Conservation (phyloP, 768 basidiomycete species). For the Lactifluus hygrophoroides region DNA sequence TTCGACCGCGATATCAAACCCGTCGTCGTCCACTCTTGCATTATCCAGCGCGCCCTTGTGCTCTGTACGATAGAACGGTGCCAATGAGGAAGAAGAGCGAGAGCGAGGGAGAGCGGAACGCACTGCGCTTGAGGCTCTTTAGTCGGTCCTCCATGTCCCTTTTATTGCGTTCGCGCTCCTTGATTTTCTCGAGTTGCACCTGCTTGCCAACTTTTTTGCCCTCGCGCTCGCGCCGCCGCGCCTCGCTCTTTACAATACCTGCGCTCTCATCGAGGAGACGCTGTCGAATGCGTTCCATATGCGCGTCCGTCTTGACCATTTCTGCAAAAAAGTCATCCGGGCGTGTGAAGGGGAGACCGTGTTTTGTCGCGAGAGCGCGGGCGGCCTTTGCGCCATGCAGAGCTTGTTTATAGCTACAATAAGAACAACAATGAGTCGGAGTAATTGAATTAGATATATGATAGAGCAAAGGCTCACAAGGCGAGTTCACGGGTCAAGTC, state of each 20-base stretch:
- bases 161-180: slow-evolving; percentile 81
- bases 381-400: slow-evolving; percentile 75
- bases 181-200: slow-evolving; percentile 89
- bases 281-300: slow-evolving; percentile 96
- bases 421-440: background rate
- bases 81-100: background rate
- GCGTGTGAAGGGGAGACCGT: slow-evolving; percentile 79
- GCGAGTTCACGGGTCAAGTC: slow-evolving; percentile 93
- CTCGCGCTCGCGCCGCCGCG: slow-evolving; percentile 84
- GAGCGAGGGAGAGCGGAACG: slow-evolving; percentile 23
- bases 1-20: slow-evolving; percentile 86
- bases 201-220: slow-evolving; percentile 99
- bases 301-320: slow-evolving; percentile 95
- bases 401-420: slow-evolving; percentile 86
- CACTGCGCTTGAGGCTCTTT: slow-evolving; percentile 86
- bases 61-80: slow-evolving; percentile 51
- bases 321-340: slow-evolving; percentile 95
- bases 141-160: slow-evolving; percentile 87
- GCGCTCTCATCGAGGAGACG: slow-evolving; percentile 83
- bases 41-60: slow-evolving; percentile 75
- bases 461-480: slow-evolving; percentile 46
- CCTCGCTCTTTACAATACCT: slow-evolving; percentile 84
- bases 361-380: slow-evolving; percentile 64
- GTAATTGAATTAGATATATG: background rate
- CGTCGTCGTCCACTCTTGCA: slow-evolving; percentile 46